Evolutionary conservation across 2,329 filamentous ascomycete genomes (phyloP).

Genomic region (Microdochium trichocladiopsis): DNA sequence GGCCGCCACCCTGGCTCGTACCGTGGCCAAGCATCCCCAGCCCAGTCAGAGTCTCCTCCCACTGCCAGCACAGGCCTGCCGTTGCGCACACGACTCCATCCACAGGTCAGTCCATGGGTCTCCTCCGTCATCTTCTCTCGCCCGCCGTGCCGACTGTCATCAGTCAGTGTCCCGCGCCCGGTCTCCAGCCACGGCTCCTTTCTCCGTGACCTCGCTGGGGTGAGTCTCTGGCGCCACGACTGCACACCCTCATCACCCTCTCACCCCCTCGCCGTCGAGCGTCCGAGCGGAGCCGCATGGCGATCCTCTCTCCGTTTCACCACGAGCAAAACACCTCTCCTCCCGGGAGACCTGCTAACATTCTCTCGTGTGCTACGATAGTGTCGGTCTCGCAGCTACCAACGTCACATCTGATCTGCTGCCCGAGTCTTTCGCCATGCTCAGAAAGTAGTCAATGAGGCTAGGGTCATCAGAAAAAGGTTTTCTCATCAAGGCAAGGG

Average conservation of each 20-base stretch:
- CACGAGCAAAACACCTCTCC: not conserved
- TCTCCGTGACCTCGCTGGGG: not conserved
- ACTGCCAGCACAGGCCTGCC: not conserved
- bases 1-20: not conserved
- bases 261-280: not conserved
- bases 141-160: not conserved
- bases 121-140: not conserved
- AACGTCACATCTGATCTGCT: too few species aligned
- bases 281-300: not conserved
- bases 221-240: not conserved
- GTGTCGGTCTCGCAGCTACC: too few species aligned
- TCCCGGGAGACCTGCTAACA: too few species aligned
- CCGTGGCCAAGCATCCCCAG: not conserved
- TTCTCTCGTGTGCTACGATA: too few species aligned
- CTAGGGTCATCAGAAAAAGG: too few species aligned
- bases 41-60: not conserved
- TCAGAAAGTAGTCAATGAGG: too few species aligned
- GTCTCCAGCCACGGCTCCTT: not conserved
- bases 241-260: not conserved
- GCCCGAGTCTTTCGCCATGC: too few species aligned
- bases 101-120: not conserved
- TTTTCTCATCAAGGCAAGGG: too few species aligned
- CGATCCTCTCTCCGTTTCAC: not conserved
- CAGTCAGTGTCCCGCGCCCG: not conserved
- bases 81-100: not conserved